phyloP scores from a whole-genome alignment of 148 eudicot genomes.

The Arbutus unedo region DNA sequence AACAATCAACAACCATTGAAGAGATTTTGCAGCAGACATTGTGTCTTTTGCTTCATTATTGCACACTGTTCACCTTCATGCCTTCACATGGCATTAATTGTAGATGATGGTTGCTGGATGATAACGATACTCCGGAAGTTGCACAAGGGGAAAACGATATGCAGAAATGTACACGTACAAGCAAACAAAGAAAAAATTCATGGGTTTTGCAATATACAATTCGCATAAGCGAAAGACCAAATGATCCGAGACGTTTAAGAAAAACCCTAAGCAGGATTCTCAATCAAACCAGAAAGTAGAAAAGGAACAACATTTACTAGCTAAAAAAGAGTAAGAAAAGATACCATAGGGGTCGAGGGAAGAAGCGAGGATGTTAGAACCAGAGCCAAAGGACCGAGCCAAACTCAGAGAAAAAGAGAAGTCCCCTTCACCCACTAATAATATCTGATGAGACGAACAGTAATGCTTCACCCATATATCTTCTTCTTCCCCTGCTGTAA shows the following conservation, averaged over 20 bases:
- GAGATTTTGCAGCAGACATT: not conserved
- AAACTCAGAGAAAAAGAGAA: slow-evolving; percentile 41
- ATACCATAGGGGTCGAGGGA: slow-evolving; percentile 36
- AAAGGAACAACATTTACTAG: not conserved
- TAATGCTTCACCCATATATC: slow-evolving; percentile 34
- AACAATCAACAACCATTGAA: not conserved
- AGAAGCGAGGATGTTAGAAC: slow-evolving; percentile 36
- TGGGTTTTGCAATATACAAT: not conserved
- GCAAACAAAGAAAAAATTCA: not conserved
- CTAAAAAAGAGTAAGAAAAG: not conserved
- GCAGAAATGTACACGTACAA: not conserved
- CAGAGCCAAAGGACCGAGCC: slow-evolving; percentile 36
- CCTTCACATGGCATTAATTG: not conserved
- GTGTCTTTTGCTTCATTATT: not conserved
- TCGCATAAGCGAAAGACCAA: not conserved
- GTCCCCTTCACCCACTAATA: slow-evolving; percentile 54
- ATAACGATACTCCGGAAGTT: not conserved
- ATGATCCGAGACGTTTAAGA: not conserved
- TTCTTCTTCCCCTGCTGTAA: slow-evolving; percentile 1
- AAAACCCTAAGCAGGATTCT: not conserved
- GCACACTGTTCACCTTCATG: not conserved
- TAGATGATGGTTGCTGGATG: not conserved
- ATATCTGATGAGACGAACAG: slow-evolving; percentile 36
- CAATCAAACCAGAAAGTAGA: not conserved
- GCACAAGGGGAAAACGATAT: not conserved